Base-by-base conservation (phyloP, 1,284 basidiomycete species). In the Lignosus rhinocerotis region DNA sequence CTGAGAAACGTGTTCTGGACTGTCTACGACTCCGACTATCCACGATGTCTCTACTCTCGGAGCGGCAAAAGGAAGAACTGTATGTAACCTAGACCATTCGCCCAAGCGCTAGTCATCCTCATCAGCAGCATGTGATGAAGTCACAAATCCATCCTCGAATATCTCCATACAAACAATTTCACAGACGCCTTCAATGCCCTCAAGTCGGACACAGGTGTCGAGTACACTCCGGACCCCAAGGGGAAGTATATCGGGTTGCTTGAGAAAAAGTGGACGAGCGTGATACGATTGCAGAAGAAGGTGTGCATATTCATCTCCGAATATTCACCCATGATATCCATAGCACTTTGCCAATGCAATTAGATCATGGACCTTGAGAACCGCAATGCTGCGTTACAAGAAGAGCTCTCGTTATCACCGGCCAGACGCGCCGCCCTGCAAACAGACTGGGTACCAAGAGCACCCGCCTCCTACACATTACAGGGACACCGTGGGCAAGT, bases 231-330 rank as follows among this genome's bases (percentile, higher is more conserved):
- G 3, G 71, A 56, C 80, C 82, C 25, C 83, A 90, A 74, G 78
- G 83, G 32, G 83, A 84, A 66, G 80, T 84, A 53, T 85, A 85
- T 69, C 81, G 88, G 88, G 0, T 70, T 93, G 59, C 74, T 92
- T 58, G 88, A 88, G 70, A 92, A 90, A 81, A 92, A 93, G 72
- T 93, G 90, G 90, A 90, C 88, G 47, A 86, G 84, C 65, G 87
- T 92, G 47, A 90, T 93, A 55, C 78, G 90, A 45, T 71, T 92
- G 69, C 90, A 92, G 77, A 91, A 91, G 77, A 92, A 92, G 82
- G 88, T 85, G 61, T 61, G 78, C 64, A 34, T 30, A 16, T 32
- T 2, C 11, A 2, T 25, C 0, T 32, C 16, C 38, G 43, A 17
- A n/a, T 32, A 1, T 41, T 14, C 14, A 5, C 1, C n/a, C 25